phyloP scores from a whole-genome alignment of 1,139 yeast species.

The Sugiyamaella pinicola region DNA sequence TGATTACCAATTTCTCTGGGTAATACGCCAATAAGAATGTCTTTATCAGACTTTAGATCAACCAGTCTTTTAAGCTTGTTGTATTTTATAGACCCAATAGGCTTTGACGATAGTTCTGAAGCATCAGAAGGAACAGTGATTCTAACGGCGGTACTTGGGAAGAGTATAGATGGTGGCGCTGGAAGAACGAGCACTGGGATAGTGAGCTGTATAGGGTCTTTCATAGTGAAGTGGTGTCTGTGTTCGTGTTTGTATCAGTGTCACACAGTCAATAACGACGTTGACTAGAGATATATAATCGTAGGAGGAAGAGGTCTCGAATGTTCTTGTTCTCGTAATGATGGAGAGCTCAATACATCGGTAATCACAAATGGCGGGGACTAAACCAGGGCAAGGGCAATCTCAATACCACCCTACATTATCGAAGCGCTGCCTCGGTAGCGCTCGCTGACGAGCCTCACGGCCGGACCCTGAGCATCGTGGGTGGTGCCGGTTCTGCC shows the following conservation, averaged over 20 bases:
- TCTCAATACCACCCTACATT: not conserved
- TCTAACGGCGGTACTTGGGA: slow-evolving; percentile 22
- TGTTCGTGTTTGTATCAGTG: too few relatives aligned
- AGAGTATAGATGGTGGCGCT: slow-evolving; percentile 21
- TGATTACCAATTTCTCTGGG: slow-evolving; percentile 18
- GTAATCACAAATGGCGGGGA: slow-evolving; percentile 13
- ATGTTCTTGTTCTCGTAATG: not conserved
- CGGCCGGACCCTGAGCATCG: too few relatives aligned
- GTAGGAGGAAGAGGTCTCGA: too few relatives aligned
- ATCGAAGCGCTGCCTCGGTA: slow-evolving; percentile 3
- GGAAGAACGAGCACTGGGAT: slow-evolving; percentile 22
- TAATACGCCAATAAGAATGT: slow-evolving; percentile 19
- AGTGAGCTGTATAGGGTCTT: slow-evolving; percentile 16
- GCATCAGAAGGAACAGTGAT: slow-evolving; percentile 19
- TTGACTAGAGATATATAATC: too few relatives aligned
- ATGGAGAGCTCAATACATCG: too few relatives aligned
- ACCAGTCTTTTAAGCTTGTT: slow-evolving; percentile 15
- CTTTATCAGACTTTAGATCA: slow-evolving; percentile 21
- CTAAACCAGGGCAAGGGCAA: slow-evolving; percentile 6
- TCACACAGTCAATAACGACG: too few relatives aligned
- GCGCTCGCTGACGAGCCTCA: too few relatives aligned
- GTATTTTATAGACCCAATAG: slow-evolving; percentile 13
- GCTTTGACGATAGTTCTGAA: not conserved
- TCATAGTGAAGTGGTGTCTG: slow-evolving; percentile 15
- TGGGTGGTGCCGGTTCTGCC: too few relatives aligned